These are phyloP conservation scores for Infundibulicybe gibba DNA, from an alignment of 768 basidiomycete genomes.

Conservation along the genomic window DNA sequence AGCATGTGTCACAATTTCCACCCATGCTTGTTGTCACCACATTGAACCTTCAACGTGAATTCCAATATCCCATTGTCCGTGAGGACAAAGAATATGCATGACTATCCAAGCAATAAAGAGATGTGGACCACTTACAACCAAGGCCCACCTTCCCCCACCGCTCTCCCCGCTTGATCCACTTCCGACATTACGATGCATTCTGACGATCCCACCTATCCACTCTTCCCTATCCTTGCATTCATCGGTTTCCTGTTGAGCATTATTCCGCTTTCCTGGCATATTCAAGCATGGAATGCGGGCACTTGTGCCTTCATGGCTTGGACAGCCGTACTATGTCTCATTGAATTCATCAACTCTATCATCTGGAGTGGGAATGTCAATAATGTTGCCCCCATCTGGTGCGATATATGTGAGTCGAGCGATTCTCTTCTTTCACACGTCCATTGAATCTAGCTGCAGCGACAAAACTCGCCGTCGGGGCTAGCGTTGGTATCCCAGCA, in stretches of 20 bases:
- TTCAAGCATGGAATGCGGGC: slow-evolving; percentile 55
- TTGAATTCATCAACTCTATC: slow-evolving; percentile 46
- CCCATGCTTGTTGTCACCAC: not conserved
- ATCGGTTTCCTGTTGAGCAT: slow-evolving; percentile 34
- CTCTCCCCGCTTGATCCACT: not conserved
- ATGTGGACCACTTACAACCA: too few relatives aligned
- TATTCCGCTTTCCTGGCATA: slow-evolving; percentile 53
- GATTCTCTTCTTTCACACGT: not conserved
- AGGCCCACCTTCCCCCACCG: not conserved
- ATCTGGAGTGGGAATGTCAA: slow-evolving; percentile 51
- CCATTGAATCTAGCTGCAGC: too few relatives aligned
- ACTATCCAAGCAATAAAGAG: not conserved
- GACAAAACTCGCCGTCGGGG: slow-evolving; percentile 29
- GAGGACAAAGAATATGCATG: not conserved
- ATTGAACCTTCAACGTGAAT: not conserved
- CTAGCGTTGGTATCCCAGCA: slow-evolving; percentile 32
- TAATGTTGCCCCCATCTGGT: slow-evolving; percentile 40
- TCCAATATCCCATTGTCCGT: not conserved
- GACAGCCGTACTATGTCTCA: slow-evolving; percentile 38
- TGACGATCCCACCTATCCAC: slow-evolving; percentile 12
- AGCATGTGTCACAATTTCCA: too few relatives aligned
- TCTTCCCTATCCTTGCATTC: slow-evolving; percentile 36
- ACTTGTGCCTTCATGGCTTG: slow-evolving; percentile 58
- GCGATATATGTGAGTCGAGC: slow-evolving; percentile 45
- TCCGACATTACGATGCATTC: not conserved